Evolutionary conservation across 768 basidiomycete species (phyloP).

Genomic region (Phaeotremella skinneri): DNA sequence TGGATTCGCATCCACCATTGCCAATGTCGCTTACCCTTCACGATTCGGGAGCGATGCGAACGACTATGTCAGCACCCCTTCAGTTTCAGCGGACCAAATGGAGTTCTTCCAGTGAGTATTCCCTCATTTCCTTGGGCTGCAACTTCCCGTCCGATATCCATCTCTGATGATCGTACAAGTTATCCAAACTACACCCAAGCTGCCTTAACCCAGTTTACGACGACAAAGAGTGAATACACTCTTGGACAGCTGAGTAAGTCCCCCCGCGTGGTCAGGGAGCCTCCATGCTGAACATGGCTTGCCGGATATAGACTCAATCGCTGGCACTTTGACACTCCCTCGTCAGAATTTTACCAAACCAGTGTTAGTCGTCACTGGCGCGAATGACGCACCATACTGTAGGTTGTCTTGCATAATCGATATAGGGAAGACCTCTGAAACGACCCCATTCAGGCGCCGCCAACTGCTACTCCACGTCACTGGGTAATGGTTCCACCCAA

Average conservation of each 20-base stretch:
- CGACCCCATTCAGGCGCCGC: slow-evolving; percentile 10
- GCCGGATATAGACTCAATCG: slow-evolving; percentile 23
- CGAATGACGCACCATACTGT: slow-evolving; percentile 36
- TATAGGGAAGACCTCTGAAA: neutral
- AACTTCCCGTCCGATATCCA: neutral
- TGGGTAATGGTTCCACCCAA: slow-evolving; percentile 18
- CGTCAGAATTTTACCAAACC: slow-evolving; percentile 24
- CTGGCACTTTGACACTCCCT: slow-evolving; percentile 5
- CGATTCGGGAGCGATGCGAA: slow-evolving; percentile 27
- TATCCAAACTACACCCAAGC: slow-evolving; percentile 37
- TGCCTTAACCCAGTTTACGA: slow-evolving; percentile 28
- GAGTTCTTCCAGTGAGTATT: slow-evolving; percentile 36
- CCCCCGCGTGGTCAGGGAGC: neutral
- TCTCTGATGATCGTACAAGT: neutral
- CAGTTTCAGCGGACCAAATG: slow-evolving; percentile 24
- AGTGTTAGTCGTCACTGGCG: slow-evolving; percentile 33
- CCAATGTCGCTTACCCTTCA: slow-evolving; percentile 29
- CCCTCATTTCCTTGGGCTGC: neutral
- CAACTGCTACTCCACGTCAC: slow-evolving; percentile 32
- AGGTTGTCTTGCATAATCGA: neutral
- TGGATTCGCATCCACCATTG: slow-evolving; percentile 31
- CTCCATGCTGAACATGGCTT: neutral
- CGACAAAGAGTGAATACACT: slow-evolving; percentile 38
- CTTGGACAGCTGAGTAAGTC: slow-evolving; percentile 30
- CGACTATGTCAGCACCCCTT: slow-evolving; percentile 33